Conservation (phyloP, 495 filamentous ascomycete species). For the Rostrohypoxylon terebratum region DNA sequence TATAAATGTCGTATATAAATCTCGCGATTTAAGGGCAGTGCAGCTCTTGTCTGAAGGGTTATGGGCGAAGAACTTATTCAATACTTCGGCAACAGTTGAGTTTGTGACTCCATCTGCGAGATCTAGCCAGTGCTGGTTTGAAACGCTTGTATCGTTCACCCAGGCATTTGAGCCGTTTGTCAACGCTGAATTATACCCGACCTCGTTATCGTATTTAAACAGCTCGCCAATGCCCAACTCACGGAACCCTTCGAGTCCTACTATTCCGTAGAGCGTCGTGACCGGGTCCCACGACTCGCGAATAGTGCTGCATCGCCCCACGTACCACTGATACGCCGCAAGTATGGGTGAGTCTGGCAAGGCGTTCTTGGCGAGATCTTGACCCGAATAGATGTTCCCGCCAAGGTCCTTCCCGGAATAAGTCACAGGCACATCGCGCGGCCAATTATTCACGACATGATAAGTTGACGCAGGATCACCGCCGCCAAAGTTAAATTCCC, state of each 20-base stretch:
- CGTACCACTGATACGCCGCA: constrained; percentile 52
- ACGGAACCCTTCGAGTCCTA: constrained; percentile 52
- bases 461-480: constrained; percentile 48
- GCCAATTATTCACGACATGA: constrained; percentile 58
- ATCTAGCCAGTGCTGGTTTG: constrained; percentile 52
- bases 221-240: constrained; percentile 39
- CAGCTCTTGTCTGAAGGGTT: constrained; percentile 27
- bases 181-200: constrained; percentile 50
- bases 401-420: constrained; percentile 57
- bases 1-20: constrained; percentile 1
- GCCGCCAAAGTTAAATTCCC: constrained; percentile 59
- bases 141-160: constrained; percentile 48
- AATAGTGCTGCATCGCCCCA: constrained; percentile 36
- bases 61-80: constrained; percentile 27
- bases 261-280: constrained; percentile 57
- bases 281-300: constrained; percentile 61
- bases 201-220: constrained; percentile 40
- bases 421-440: constrained; percentile 41
- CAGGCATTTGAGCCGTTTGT: constrained; percentile 52
- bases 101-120: constrained; percentile 45
- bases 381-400: constrained; percentile 51
- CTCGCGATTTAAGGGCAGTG: not conserved
- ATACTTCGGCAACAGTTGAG: constrained; percentile 20
- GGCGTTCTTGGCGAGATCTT: constrained; percentile 48
- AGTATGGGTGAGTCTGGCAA: constrained; percentile 53